Base-by-base conservation (phyloP, 2,329 filamentous ascomycete species). In the Scedosporium minutisporum region DNA sequence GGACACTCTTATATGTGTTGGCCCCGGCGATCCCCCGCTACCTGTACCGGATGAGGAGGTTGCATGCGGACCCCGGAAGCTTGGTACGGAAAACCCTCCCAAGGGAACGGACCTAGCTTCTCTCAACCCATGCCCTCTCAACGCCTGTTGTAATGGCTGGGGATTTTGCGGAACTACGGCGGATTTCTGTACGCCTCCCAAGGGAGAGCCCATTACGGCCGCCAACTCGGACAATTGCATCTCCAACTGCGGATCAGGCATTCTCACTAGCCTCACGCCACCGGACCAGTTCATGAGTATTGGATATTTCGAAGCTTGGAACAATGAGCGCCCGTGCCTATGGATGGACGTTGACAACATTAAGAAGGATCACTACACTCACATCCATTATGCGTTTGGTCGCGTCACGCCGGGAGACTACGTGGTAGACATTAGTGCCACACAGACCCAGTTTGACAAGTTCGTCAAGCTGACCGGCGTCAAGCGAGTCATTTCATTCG, bases 91-190 rank as follows among this genome's bases (percentile, higher is more conserved):
- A 10, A 65, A 64, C n/a, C 70, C 70, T 42, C 63, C 46, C 1
- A 0, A 64, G 53, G 69, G 69, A 27, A 60, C 58, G 1, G 44
- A 63, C 10, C 61, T 72, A 6, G 63, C 64, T n/a, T 42, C 61
- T 4, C 62, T 73, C 27, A 73, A 71, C 59, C 70, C 68, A 1
- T 73, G 71, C 23, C 70, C 68, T 3, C 63, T 73, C 1, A 71
- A 72, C 4, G 67, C 68, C 6, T 71, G 69, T 64, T 70, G 71
- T 63, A 65, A 76, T 63, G 69, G 71, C 46, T 78, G 76, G 70
- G 80, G 79, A 0, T 71, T 77, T 57, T 82, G 79, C 29, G 79
- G 79, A 4, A 72, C 72, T 1, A 77, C 76, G 0, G 64, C 66
- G 1, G 77, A 77, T 14, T 80, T 80, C 65, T 82, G 78, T 67